Conservation (phyloP, 495 filamentous ascomycete species). For the Daldinia grandis region DNA sequence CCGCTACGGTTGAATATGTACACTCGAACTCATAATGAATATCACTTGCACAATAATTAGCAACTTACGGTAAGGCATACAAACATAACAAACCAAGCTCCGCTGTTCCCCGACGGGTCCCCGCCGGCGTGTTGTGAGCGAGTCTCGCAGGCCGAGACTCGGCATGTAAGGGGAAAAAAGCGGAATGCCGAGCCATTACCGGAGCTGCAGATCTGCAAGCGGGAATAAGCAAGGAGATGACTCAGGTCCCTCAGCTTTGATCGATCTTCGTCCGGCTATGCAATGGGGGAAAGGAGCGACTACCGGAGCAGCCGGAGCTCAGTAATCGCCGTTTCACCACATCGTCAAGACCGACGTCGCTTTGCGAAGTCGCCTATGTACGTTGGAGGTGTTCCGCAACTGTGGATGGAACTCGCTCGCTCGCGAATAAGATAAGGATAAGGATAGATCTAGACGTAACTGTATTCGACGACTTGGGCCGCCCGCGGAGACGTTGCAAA, state of each 20-base stretch:
- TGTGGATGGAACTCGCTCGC: background rate
- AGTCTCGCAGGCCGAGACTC: slow-evolving; percentile 6
- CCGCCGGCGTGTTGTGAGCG: slow-evolving; percentile 18
- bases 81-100: background rate
- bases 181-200: slow-evolving; percentile 36
- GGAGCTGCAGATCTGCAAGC: slow-evolving; percentile 8
- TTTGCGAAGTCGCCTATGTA: background rate
- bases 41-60: background rate
- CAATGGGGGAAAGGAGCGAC: background rate
- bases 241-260: background rate
- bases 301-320: background rate
- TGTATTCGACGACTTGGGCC: background rate
- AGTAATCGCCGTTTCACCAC: background rate
- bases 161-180: slow-evolving; percentile 21
- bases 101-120: background rate
- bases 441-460: background rate
- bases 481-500: background rate
- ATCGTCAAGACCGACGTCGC: background rate
- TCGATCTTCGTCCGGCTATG: background rate
- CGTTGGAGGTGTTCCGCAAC: background rate
- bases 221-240: slow-evolving; percentile 4
- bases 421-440: background rate
- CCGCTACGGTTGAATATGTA: background rate
- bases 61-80: background rate
- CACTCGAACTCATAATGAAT: background rate